Evolutionary conservation across 2,329 filamentous ascomycete genomes (phyloP).

Genomic region (Tetracladium maxilliforme): DNA sequence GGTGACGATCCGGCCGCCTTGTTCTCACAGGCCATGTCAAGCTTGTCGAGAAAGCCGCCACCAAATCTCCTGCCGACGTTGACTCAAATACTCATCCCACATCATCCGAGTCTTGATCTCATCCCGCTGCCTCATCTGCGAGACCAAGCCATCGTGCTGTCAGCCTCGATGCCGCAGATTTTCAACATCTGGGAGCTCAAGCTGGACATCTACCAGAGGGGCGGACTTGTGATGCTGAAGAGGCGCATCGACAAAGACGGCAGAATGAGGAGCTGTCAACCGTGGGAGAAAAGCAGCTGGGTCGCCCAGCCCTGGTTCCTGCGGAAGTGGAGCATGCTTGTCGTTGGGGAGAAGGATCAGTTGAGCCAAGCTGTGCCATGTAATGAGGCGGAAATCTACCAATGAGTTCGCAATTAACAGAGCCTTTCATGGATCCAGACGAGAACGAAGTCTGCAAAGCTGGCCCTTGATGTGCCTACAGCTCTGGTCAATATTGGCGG

Average conservation of each 20-base stretch:
- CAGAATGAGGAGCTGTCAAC: too few relatives aligned
- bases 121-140: slow-evolving; percentile 18
- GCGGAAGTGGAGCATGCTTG: slow-evolving; percentile 12
- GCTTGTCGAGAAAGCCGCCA: too few relatives aligned
- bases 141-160: slow-evolving; percentile 15
- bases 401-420: too few relatives aligned
- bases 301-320: slow-evolving; percentile 14
- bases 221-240: slow-evolving; percentile 12
- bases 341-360: too few relatives aligned
- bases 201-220: slow-evolving; percentile 16
- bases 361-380: too few relatives aligned
- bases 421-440: too few relatives aligned
- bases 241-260: slow-evolving; percentile 1
- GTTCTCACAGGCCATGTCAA: slow-evolving; percentile 6
- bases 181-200: slow-evolving; percentile 20
- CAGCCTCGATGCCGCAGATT: slow-evolving; percentile 12
- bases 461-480: too few relatives aligned
- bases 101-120: slow-evolving; percentile 20
- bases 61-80: slow-evolving; percentile 18
- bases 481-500: too few relatives aligned
- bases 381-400: too few relatives aligned
- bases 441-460: too few relatives aligned
- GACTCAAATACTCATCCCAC: slow-evolving; percentile 20
- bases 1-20: slow-evolving; percentile 8
- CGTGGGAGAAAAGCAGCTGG: slow-evolving; percentile 17